Evolutionary conservation across 192 early-diverging fungal genomes (phyloP).

Genomic region (Entophlyctis luteolus): DNA sequence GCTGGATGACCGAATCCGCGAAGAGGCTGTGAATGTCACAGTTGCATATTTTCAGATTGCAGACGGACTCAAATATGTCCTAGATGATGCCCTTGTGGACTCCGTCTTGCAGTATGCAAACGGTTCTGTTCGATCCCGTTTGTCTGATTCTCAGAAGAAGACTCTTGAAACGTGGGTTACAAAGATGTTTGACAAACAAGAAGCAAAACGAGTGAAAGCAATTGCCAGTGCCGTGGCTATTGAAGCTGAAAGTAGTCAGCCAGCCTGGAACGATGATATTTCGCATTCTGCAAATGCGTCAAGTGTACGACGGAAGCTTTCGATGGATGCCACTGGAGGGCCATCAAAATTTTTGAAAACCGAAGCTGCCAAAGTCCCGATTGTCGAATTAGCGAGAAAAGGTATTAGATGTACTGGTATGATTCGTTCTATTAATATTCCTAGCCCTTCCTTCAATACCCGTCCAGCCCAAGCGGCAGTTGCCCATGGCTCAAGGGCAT

Average conservation of each 20-base stretch:
- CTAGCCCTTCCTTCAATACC: background rate
- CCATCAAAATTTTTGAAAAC: too few species aligned
- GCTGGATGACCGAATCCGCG: constrained; percentile 15
- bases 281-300: background rate
- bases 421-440: background rate
- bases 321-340: too few species aligned
- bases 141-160: constrained; percentile 1
- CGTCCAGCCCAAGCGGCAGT: background rate
- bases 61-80: background rate
- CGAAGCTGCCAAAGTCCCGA: background rate
- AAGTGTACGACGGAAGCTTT: background rate
- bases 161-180: constrained; percentile 7
- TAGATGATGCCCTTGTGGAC: constrained; percentile 12
- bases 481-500: background rate
- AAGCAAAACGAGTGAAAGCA: constrained; percentile 1
- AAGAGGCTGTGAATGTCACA: constrained; percentile 11
- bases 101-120: background rate
- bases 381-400: background rate
- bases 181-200: background rate
- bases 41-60: background rate
- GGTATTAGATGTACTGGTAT: background rate
- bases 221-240: background rate
- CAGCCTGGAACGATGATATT: too few species aligned
- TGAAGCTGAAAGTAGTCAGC: background rate
- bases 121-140: constrained; percentile 14